These are phyloP conservation scores for Fraxinus baroniana DNA, from an alignment of 305 asterid species.

Conservation along the genomic window DNA sequence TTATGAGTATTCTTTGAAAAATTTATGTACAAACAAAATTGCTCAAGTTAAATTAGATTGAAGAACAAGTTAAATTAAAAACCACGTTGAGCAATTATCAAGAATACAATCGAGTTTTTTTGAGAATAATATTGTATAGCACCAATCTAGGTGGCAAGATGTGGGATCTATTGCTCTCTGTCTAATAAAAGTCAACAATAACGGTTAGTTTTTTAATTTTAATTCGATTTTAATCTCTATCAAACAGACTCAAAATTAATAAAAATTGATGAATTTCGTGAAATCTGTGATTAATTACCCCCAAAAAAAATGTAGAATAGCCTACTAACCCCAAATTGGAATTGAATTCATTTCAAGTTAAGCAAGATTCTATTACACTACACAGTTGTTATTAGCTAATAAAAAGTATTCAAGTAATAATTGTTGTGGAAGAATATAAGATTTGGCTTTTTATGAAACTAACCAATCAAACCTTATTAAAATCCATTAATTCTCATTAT, in stretches of 20 bases:
- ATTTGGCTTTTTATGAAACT: conserved; percentile 32
- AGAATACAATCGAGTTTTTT: not conserved
- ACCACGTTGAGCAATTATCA: not conserved
- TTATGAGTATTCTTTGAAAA: too few species aligned
- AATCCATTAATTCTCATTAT: conserved; percentile 11
- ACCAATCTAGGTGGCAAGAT: not conserved
- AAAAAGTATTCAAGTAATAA: conserved; percentile 23
- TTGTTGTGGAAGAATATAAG: conserved; percentile 23
- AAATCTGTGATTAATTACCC: not conserved
- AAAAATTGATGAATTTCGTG: not conserved
- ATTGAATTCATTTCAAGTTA: conserved; percentile 22
- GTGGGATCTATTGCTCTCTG: not conserved
- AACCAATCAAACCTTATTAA: not conserved
- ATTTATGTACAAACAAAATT: too few species aligned
- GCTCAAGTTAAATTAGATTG: not conserved
- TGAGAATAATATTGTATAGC: not conserved
- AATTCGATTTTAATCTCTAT: too few species aligned
- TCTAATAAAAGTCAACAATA: too few species aligned
- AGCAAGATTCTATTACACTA: conserved; percentile 31
- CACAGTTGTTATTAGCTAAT: conserved; percentile 23
- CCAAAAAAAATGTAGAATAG: not conserved
- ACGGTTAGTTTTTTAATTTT: too few species aligned
- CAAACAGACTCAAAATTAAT: too few species aligned
- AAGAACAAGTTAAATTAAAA: not conserved
- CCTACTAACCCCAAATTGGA: conserved; percentile 7